Conservation (phyloP, 805 yeast species). For the Torulaspora indica region DNA sequence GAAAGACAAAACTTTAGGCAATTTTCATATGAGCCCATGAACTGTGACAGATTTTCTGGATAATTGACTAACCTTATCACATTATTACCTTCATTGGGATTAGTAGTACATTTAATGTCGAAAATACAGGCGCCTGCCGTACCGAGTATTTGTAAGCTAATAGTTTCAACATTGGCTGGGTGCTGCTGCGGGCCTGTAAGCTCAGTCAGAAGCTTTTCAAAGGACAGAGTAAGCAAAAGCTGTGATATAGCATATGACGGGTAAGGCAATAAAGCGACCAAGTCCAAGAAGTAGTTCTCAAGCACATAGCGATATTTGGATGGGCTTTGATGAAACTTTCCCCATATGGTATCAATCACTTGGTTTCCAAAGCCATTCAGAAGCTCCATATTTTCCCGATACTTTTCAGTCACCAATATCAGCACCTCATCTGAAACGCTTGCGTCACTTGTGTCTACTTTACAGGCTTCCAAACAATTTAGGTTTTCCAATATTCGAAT, state of each 20-base stretch:
- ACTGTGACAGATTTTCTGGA: conserved; percentile 22
- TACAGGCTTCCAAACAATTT: conserved; percentile 15
- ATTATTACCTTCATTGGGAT: conserved; percentile 17
- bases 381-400: not conserved
- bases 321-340: conserved; percentile 27
- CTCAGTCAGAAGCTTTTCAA: conserved; percentile 41
- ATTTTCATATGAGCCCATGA: conserved; percentile 15
- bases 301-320: conserved; percentile 38
- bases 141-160: conserved; percentile 59
- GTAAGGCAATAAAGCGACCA: conserved; percentile 43
- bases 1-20: conserved; percentile 12
- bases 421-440: not conserved
- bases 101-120: conserved; percentile 23
- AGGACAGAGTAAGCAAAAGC: conserved; percentile 42
- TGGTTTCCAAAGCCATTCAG: conserved; percentile 19
- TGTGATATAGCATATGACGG: conserved; percentile 67
- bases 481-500: conserved; percentile 26
- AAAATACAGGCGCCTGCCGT: conserved; percentile 50
- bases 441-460: not conserved
- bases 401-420: conserved; percentile 1
- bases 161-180: conserved; percentile 43
- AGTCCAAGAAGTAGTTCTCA: conserved; percentile 55
- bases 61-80: conserved; percentile 25
- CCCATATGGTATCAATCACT: conserved; percentile 25
- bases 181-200: conserved; percentile 39